These are phyloP conservation scores for Leccinellum luteum DNA, from an alignment of 768 basidiomycete genomes.

Conservation along the genomic window DNA sequence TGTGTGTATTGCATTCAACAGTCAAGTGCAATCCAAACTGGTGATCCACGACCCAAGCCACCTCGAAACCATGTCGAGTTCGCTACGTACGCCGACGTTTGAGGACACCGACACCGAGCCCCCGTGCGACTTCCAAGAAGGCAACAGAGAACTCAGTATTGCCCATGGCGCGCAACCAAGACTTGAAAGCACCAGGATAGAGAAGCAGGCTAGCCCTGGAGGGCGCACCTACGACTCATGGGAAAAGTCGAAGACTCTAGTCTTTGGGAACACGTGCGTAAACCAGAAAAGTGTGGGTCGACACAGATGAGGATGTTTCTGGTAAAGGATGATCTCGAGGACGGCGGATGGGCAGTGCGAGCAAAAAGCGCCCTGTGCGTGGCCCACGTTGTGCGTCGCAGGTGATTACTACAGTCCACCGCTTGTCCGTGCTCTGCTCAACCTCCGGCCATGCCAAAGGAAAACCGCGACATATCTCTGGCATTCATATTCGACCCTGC, in stretches of 20 bases:
- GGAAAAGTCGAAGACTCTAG: conserved; percentile 45
- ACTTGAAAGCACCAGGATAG: conserved; percentile 55
- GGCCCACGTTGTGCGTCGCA: conserved; percentile 21
- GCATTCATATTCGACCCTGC: conserved; percentile 16
- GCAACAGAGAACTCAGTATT: conserved; percentile 25
- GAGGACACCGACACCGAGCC: conserved; percentile 38
- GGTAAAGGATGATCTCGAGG: conserved; percentile 10
- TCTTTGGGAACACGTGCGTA: conserved; percentile 40
- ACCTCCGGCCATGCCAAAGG: conserved; percentile 22
- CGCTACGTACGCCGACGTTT: conserved; percentile 52
- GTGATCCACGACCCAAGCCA: conserved; percentile 26
- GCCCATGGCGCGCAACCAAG: conserved; percentile 53
- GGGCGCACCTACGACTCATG: conserved; percentile 20
- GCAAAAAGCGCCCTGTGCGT: conserved; percentile 36
- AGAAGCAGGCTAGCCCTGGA: conserved; percentile 18
- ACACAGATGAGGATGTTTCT: conserved; percentile 12
- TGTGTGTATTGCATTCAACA: conserved; percentile 35
- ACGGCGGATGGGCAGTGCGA: conserved; percentile 32
- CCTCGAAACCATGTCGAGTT: conserved; percentile 53
- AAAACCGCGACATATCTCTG: conserved; percentile 54
- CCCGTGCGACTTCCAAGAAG: conserved; percentile 16
- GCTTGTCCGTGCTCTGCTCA: conserved; percentile 44
- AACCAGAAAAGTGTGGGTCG: conserved; percentile 31
- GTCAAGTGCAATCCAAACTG: conserved; percentile 19
- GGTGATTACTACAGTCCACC: conserved; percentile 5